These are phyloP conservation scores for Puccinia coronata DNA, from an alignment of 1,284 basidiomycete species.

Conservation along the genomic window DNA sequence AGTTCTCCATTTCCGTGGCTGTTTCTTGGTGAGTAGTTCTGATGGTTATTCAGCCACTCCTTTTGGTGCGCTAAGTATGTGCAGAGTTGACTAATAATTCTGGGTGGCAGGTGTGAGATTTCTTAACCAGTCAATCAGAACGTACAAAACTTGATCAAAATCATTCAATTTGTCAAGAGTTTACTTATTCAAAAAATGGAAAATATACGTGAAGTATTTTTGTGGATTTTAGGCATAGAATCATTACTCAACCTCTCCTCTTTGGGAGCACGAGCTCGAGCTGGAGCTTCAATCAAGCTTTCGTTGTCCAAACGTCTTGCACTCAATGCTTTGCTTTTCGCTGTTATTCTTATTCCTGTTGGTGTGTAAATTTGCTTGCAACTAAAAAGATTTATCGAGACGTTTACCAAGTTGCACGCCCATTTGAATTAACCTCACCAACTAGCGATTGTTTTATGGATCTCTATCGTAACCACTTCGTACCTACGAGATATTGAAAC, in stretches of 20 bases:
- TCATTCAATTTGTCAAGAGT: background rate
- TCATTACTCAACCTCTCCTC: background rate
- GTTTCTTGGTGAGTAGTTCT: background rate
- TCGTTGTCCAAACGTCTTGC: background rate
- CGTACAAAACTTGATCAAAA: too few species aligned
- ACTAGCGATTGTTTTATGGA: background rate
- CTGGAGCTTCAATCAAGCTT: background rate
- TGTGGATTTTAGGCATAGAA: constrained; percentile 13
- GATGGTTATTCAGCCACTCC: too few species aligned
- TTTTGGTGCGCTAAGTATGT: background rate
- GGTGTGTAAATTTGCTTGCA: background rate
- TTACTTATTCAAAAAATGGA: too few species aligned
- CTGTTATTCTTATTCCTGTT: background rate
- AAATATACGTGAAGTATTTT: background rate
- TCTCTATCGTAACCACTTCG: background rate
- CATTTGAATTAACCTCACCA: background rate
- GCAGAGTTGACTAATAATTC: background rate
- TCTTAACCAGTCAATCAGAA: too few species aligned
- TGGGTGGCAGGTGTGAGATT: background rate
- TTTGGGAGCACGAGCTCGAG: background rate
- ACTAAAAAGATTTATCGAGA: too few species aligned
- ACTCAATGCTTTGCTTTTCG: background rate
- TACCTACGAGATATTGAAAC: background rate
- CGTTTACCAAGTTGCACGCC: background rate
- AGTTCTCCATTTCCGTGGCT: background rate